Conservation (phyloP, 192 early-diverging fungal species). For the Podila epicladia region DNA sequence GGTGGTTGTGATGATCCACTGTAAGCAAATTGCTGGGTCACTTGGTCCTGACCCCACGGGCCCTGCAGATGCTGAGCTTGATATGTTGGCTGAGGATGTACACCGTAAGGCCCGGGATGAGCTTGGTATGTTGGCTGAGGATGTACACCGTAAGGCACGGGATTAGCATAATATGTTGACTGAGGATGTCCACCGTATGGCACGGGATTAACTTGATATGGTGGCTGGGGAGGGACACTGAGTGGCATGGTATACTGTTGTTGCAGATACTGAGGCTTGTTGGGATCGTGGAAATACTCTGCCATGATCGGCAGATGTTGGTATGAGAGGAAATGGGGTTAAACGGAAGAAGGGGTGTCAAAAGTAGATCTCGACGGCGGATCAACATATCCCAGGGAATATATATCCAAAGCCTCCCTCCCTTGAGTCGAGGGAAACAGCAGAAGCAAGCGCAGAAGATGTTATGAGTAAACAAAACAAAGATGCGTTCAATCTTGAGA, state of each 20-base stretch:
- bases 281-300: slow-evolving; percentile 2
- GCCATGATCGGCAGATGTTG: slow-evolving; percentile 5
- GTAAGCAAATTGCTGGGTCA: slow-evolving; percentile 4
- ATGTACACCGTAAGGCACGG: slow-evolving; percentile 9
- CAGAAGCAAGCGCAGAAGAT: not conserved
- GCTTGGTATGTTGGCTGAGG: not conserved
- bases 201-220: too few relatives aligned
- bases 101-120: slow-evolving; percentile 1
- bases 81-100: slow-evolving; percentile 12
- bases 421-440: not conserved
- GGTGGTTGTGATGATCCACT: slow-evolving; percentile 7
- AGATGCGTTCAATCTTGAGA: not conserved
- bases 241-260: not conserved
- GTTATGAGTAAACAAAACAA: not conserved
- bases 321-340: not conserved
- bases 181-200: too few relatives aligned
- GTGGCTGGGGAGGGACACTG: too few relatives aligned
- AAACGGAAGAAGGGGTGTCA: not conserved
- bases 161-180: too few relatives aligned
- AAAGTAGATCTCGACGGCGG: slow-evolving; percentile 13
- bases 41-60: slow-evolving; percentile 11
- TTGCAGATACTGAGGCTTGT: slow-evolving; percentile 1
- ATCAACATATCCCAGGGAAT: slow-evolving; percentile 11
- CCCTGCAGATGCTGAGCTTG: slow-evolving; percentile 9
- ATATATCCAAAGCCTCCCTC: not conserved